These are phyloP conservation scores for Aspergillus candidus DNA, from an alignment of 2,329 filamentous ascomycete species.

Conservation along the genomic window DNA sequence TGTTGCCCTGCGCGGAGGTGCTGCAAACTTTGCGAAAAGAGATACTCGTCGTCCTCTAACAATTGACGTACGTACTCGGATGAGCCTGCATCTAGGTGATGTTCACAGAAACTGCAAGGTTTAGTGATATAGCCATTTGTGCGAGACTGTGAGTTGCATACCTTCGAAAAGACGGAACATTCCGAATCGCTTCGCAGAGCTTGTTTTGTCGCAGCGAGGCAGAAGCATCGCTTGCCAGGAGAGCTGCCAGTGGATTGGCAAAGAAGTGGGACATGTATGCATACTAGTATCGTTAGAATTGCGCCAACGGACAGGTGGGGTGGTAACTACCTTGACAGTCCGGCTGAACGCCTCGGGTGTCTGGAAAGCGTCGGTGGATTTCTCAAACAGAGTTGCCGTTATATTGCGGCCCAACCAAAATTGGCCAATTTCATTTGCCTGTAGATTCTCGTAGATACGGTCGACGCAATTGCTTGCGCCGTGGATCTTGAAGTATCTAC, in stretches of 20 bases:
- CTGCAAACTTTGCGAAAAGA: conserved; percentile 39
- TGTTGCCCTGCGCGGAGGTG: conserved; percentile 37
- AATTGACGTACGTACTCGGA: conserved; percentile 36
- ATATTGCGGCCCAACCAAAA: conserved; percentile 51
- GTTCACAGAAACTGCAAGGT: conserved; percentile 34
- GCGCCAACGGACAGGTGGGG: neutral
- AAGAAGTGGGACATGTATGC: conserved; percentile 60
- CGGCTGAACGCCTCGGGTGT: conserved; percentile 51
- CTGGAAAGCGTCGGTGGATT: conserved; percentile 55
- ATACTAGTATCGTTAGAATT: conserved; percentile 42
- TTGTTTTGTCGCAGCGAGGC: conserved; percentile 30
- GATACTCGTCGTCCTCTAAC: conserved; percentile 45
- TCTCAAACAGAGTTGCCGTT: conserved; percentile 47
- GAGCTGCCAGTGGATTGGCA: conserved; percentile 51
- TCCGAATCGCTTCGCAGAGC: conserved; percentile 51
- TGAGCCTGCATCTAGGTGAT: conserved; percentile 34
- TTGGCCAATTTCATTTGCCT: conserved; percentile 28
- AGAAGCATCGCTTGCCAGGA: conserved; percentile 34
- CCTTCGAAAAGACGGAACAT: conserved; percentile 51
- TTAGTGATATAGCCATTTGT: conserved; percentile 10
- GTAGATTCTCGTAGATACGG: conserved; percentile 36
- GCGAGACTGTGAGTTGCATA: conserved; percentile 17
- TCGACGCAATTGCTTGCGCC: conserved; percentile 44
- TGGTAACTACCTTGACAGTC: conserved; percentile 41
- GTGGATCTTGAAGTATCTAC: conserved; percentile 49